Evolutionary conservation across 306 rosid species (phyloP).

Genomic region (Fragaria vesca): DNA sequence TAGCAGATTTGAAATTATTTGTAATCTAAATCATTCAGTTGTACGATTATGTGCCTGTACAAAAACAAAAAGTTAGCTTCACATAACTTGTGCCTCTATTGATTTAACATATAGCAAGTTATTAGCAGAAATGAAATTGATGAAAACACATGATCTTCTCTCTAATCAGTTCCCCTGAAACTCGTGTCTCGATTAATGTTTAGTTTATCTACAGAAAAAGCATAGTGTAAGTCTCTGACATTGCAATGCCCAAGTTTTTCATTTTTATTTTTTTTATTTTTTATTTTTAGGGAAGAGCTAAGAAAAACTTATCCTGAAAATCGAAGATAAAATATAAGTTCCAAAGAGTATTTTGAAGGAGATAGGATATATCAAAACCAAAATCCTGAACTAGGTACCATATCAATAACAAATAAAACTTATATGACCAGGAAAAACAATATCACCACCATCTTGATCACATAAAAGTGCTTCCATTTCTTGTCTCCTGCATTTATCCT

Average conservation of each 20-base stretch:
- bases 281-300: neutral
- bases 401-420: constrained; percentile 31
- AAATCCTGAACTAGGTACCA: neutral
- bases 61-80: too few relatives aligned
- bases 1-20: neutral
- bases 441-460: constrained; percentile 51
- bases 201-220: too few relatives aligned
- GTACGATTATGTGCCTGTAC: neutral
- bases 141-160: too few relatives aligned
- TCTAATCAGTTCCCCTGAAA: too few relatives aligned
- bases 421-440: constrained; percentile 82
- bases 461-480: constrained; percentile 80
- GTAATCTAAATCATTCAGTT: neutral
- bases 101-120: too few relatives aligned
- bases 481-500: constrained; percentile 85
- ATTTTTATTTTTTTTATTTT: too few relatives aligned
- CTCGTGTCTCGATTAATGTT: too few relatives aligned
- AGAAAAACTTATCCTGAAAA: neutral
- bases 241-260: too few relatives aligned
- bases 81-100: too few relatives aligned
- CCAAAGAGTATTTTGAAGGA: neutral
- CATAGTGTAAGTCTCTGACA: too few relatives aligned
- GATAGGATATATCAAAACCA: neutral
- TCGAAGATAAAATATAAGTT: too few relatives aligned
- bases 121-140: too few relatives aligned